phyloP scores from a whole-genome alignment of 768 basidiomycete species.

The Zangia roseola region DNA sequence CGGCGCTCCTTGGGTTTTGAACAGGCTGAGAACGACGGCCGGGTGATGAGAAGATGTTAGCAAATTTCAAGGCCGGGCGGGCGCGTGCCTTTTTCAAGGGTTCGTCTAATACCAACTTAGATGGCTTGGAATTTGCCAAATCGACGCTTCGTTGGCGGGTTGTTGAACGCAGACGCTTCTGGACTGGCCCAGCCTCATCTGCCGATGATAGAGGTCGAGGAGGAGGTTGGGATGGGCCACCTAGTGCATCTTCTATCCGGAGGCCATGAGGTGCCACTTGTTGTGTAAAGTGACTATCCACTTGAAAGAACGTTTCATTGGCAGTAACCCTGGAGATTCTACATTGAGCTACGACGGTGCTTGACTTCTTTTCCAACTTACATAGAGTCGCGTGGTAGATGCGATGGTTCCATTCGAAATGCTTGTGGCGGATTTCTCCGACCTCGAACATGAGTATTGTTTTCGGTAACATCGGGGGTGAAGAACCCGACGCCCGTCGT shows the following conservation, averaged over 20 bases:
- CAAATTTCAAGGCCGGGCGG: conserved; percentile 83
- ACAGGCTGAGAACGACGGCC: conserved; percentile 76
- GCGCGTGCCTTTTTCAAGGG: conserved; percentile 88
- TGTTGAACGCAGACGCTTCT: conserved; percentile 72
- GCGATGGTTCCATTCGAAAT: conserved; percentile 55
- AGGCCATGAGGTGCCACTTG: conserved; percentile 38
- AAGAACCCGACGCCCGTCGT: conserved; percentile 74
- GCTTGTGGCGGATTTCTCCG: conserved; percentile 54
- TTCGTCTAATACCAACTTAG: conserved; percentile 64
- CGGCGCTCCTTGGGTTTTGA: conserved; percentile 58
- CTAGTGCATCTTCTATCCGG: conserved; percentile 41
- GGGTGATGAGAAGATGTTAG: conserved; percentile 86
- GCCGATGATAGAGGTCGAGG: conserved; percentile 76
- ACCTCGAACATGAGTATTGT: conserved; percentile 54
- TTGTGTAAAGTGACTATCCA: conserved; percentile 60
- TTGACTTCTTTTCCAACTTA: conserved; percentile 32
- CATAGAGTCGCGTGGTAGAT: conserved; percentile 63
- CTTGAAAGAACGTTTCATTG: conserved; percentile 53
- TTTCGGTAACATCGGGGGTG: conserved; percentile 63
- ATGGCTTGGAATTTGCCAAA: conserved; percentile 52
- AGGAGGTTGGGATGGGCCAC: conserved; percentile 46
- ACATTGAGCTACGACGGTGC: conserved; percentile 1
- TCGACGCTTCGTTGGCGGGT: conserved; percentile 51
- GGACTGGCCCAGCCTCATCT: conserved; percentile 76
- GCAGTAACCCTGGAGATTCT: conserved; percentile 42